Percentiles rank a stretch among this genome's conserved stretches.
Conservation (phyloP, 805 yeast species). For the Priceomyces medius region DNA sequence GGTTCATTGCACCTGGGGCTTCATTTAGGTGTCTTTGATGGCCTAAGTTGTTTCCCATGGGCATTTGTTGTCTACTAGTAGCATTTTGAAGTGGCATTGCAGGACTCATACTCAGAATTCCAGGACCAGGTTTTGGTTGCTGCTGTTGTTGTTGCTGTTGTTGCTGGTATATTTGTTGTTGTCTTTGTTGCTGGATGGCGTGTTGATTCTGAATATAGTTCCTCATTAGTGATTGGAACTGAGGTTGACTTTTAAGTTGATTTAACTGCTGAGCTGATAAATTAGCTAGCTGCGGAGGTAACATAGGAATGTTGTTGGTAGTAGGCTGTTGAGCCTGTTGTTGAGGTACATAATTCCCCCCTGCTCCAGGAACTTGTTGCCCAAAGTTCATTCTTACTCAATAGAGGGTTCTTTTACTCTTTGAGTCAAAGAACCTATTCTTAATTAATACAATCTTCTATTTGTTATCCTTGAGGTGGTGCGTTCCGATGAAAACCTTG, state of each 20-base stretch:
- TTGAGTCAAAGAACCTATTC: background rate
- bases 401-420: background rate
- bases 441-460: background rate
- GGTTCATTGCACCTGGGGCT: slow-evolving; percentile 22
- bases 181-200: slow-evolving; percentile 38
- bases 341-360: slow-evolving; percentile 8
- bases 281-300: slow-evolving; percentile 31
- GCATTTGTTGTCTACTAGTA: slow-evolving; percentile 3
- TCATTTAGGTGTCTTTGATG: slow-evolving; percentile 3
- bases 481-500: background rate
- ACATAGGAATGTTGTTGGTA: slow-evolving; percentile 13
- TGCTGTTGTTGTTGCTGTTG: slow-evolving; percentile 16
- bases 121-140: slow-evolving; percentile 3
- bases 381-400: slow-evolving; percentile 12
- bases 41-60: slow-evolving; percentile 1
- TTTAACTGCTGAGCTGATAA: slow-evolving; percentile 43
- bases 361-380: slow-evolving; percentile 8
- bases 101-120: slow-evolving; percentile 6
- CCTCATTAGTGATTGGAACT: slow-evolving; percentile 40
- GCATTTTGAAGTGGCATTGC: slow-evolving; percentile 7
- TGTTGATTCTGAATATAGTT: slow-evolving; percentile 42
- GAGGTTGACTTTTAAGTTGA: slow-evolving; percentile 43
- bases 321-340: slow-evolving; percentile 9
- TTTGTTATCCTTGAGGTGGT: background rate
- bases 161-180: slow-evolving; percentile 16